phyloP scores from a whole-genome alignment of 306 rosid genomes.

The Sindora glabra region DNA sequence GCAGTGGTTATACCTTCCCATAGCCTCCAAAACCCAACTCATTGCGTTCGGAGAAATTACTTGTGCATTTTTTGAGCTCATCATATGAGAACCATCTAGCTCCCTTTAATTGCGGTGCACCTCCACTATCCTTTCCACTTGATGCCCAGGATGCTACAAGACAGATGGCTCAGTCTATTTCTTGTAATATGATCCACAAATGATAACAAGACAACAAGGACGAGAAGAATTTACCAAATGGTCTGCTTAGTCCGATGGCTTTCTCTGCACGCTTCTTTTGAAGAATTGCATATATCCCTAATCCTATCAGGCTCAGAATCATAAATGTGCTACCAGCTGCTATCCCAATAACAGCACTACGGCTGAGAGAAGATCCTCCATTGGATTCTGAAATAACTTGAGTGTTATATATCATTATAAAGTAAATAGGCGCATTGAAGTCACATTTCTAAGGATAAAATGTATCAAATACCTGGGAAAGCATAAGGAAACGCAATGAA shows the following conservation, averaged over 20 bases:
- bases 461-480: conserved; percentile 78
- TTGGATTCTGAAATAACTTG: conserved; percentile 35
- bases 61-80: conserved; percentile 75
- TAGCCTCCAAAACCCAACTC: conserved; percentile 90
- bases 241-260: conserved; percentile 80
- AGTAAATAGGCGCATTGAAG: neutral
- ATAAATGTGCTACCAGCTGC: conserved; percentile 47
- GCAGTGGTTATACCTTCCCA: conserved; percentile 79
- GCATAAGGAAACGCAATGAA: conserved; percentile 65
- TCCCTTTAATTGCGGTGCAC: conserved; percentile 96
- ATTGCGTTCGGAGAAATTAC: conserved; percentile 56
- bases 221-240: conserved; percentile 53
- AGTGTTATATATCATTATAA: conserved; percentile 10
- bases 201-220: conserved; percentile 1
- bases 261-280: conserved; percentile 95
- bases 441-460: too few relatives aligned
- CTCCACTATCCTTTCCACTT: conserved; percentile 82
- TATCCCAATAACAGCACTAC: conserved; percentile 43
- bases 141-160: conserved; percentile 88
- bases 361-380: conserved; percentile 36
- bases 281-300: conserved; percentile 56
- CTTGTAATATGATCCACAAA: neutral
- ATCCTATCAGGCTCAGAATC: conserved; percentile 55
- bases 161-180: conserved; percentile 12
- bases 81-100: conserved; percentile 97